These are phyloP conservation scores for Dictyostelium purpureum DNA, from an alignment of 78 protist genomes.

Conservation along the genomic window DNA sequence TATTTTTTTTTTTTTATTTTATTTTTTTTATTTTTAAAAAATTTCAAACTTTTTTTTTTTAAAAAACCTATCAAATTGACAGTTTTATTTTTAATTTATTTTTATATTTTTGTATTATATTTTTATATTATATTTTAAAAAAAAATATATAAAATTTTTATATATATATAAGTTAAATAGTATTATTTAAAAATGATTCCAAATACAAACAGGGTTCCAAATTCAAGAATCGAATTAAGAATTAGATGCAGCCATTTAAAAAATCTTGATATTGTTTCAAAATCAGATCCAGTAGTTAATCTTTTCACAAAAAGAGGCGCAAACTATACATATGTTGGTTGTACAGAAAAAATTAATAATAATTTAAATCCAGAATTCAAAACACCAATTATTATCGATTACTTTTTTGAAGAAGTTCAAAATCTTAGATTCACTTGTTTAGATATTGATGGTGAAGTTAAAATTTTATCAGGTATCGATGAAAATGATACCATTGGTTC, in stretches of 20 bases:
- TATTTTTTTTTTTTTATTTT: too few species aligned
- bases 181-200: background rate
- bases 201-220: background rate
- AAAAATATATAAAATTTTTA: too few species aligned
- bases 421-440: background rate
- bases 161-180: too few species aligned
- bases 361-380: conserved; percentile 18
- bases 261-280: background rate
- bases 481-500: background rate
- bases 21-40: too few species aligned
- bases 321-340: background rate
- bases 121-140: too few species aligned
- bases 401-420: conserved; percentile 35
- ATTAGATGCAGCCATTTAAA: background rate
- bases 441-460: conserved; percentile 23
- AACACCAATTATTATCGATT: background rate
- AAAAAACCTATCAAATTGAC: background rate
- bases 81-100: too few species aligned
- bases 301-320: background rate
- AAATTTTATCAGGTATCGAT: background rate
- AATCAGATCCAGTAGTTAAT: conserved; percentile 32
- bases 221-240: conserved; percentile 11
- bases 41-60: too few species aligned
- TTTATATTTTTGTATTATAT: too few species aligned
- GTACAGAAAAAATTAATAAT: conserved; percentile 56